Evolutionary conservation across 371 early-diverging fungal species (phyloP), one percentile per base, ranked within the genome.

Genomic region (Parasitella parasitica): DNA sequence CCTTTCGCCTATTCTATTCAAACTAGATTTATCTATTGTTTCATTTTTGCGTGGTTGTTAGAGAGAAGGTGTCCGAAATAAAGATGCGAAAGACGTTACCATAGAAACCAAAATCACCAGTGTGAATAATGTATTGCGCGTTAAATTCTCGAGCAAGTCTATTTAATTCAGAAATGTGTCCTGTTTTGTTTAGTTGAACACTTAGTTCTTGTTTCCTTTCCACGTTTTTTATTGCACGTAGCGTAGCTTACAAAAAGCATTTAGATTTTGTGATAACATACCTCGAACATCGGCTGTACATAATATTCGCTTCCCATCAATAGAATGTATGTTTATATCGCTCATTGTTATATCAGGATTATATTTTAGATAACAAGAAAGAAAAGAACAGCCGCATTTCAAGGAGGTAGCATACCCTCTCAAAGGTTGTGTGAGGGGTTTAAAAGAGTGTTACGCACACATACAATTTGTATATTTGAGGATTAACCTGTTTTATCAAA

Each of bases 101-200:
- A 72, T 85, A 86, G 61, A 88, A 86, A 27, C 87, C 86, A 67
- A 88, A 88, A 59, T 87, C 86, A 28, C 89, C 89, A n/a, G 87
- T 84, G 54, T 88, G 89, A 38, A 88, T 84, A 48, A 88, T 77
- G 61, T 77, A 71, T 24, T 81, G 72, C 20, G 89, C 87, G 49
- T 81, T 79, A 12, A 82, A 75, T 39, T 83, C 82, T 51, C 82
- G 81, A 48, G 85, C 87, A 36, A 88, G 76, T 43, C 74, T 67
- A 53, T 88, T 85, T n/a, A 88, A 67, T 66, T 84, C 83, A 24
- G 87, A 83, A 27, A 88, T 76, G 41, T 85, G 78, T 36, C 89
- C 89, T 83, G 51, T 27, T 20, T 32, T 32, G 1, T 34, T 38
- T 39, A 49, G 26, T 38, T 26, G 30, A 34, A 27, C 36, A 20